phyloP scores from a whole-genome alignment of 2,329 filamentous ascomycete genomes.

The Ophiocordyceps camponoti-saundersi region DNA sequence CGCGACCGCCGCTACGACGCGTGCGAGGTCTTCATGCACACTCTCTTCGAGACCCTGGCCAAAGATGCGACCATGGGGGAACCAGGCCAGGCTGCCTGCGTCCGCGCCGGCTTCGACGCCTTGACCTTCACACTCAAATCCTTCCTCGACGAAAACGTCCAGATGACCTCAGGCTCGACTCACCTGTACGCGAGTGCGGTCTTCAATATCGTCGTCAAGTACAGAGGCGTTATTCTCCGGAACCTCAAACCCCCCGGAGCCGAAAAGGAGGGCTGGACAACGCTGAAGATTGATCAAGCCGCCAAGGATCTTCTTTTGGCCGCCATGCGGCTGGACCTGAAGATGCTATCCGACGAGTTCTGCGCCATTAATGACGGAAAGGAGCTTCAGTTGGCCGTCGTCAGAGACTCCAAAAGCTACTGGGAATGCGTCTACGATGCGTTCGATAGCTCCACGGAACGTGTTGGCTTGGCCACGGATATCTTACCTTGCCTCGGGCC shows the following conservation, averaged over 20 bases:
- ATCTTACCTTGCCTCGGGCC: constrained; percentile 55
- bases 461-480: constrained; percentile 55
- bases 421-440: constrained; percentile 36
- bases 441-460: constrained; percentile 60
- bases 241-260: constrained; percentile 12
- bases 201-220: constrained; percentile 46
- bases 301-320: constrained; percentile 33
- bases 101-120: constrained; percentile 45
- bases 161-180: constrained; percentile 31
- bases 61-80: constrained; percentile 35
- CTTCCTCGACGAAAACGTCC: constrained; percentile 29
- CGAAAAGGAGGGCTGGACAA: constrained; percentile 18
- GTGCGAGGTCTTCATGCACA: constrained; percentile 60
- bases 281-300: constrained; percentile 23
- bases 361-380: constrained; percentile 43
- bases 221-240: constrained; percentile 39
- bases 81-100: constrained; percentile 42
- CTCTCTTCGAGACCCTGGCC: constrained; percentile 51
- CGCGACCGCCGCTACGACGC: constrained; percentile 61
- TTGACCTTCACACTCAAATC: constrained; percentile 38
- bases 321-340: constrained; percentile 30
- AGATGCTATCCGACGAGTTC: constrained; percentile 23
- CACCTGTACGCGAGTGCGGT: constrained; percentile 47
- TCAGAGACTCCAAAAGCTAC: constrained; percentile 41
- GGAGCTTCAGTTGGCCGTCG: constrained; percentile 47